Base-by-base conservation (phyloP, 805 yeast species). In the Ogataea naganishii region DNA sequence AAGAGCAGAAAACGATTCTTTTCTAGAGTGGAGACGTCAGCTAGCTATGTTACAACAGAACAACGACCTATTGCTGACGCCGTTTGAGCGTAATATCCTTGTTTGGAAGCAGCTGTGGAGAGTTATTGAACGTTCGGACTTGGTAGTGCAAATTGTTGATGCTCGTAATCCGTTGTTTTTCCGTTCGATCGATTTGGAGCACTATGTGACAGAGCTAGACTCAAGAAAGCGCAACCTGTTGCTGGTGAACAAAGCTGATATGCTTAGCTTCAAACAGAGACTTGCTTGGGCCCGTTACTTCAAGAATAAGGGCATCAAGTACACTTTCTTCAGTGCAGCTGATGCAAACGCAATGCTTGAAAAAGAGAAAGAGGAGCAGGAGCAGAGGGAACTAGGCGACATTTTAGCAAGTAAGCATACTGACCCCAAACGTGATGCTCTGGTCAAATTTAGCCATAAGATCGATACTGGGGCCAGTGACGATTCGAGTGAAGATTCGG, bases 31-130 rank as follows among this genome's bases (percentile, higher is more conserved):
- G 99, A 75, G 99, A 62, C 69, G 97, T 50, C 77, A 76, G 29
- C 66, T 92, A 37, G 98, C 98, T 0, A 56, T 68, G 25, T 63
- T 92, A 33, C 94, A 88, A 39, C 95, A 89, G 53, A 71, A 69
- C 43, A 75, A 85, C 40, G 95, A 89, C 53, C 64, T 92, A 46
- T 62, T 88, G 35, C 67, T 92, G 51, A 92, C 98, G 0, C 98
- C 98, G 4, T 92, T 89, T 51, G 98, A 92, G 62, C 75, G 98
- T 62, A 92, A 92, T 53, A 65, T 92, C 40, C 96, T 89, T 65
- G 96, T 92, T 35, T 92, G 98, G 98, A 77, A 92, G 51, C 98
- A 92, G 59, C 64, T 92, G 41, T 92, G 98, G 98, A 73, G 98
- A 60, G 98, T 92, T 25, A 82, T 86, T 15, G 98, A 92, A 56